Conservation (phyloP, 2,329 filamentous ascomycete genomes). For the Arthrinium phaeospermum region DNA sequence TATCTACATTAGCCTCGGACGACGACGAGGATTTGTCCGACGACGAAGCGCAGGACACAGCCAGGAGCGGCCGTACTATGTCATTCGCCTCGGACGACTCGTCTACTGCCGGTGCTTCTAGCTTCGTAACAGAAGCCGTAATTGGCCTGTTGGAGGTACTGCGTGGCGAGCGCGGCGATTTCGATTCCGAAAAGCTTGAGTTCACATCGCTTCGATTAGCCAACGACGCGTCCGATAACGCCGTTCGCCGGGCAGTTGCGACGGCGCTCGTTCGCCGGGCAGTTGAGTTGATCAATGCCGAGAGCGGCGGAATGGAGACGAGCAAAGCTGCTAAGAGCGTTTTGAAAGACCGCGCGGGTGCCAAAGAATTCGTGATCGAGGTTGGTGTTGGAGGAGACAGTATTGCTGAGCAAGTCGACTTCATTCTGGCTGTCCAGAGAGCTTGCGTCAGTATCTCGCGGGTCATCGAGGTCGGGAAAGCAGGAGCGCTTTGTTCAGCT, state of each 20-base stretch:
- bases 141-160: slow-evolving; percentile 86
- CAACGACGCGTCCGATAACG: slow-evolving; percentile 86
- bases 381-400: slow-evolving; percentile 69
- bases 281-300: slow-evolving; percentile 65
- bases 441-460: slow-evolving; percentile 72
- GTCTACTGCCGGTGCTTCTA: slow-evolving; percentile 57
- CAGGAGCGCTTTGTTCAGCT: slow-evolving; percentile 73
- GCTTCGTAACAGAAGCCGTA: slow-evolving; percentile 88
- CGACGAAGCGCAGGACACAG: slow-evolving; percentile 68
- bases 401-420: slow-evolving; percentile 81
- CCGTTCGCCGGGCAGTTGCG: slow-evolving; percentile 86
- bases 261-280: slow-evolving; percentile 85
- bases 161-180: slow-evolving; percentile 75
- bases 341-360: slow-evolving; percentile 60
- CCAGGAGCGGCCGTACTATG: slow-evolving; percentile 59
- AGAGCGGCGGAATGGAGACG: slow-evolving; percentile 60
- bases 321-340: slow-evolving; percentile 68
- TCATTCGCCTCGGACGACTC: slow-evolving; percentile 78
- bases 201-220: slow-evolving; percentile 92
- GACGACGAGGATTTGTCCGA: slow-evolving; percentile 70
- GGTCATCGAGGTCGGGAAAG: slow-evolving; percentile 56
- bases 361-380: slow-evolving; percentile 61
- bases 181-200: slow-evolving; percentile 83
- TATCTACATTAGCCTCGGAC: slow-evolving; percentile 68
- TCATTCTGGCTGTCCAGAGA: slow-evolving; percentile 80